These are phyloP conservation scores for Taphrina communis DNA, from an alignment of 1,139 yeast genomes.

Conservation along the genomic window DNA sequence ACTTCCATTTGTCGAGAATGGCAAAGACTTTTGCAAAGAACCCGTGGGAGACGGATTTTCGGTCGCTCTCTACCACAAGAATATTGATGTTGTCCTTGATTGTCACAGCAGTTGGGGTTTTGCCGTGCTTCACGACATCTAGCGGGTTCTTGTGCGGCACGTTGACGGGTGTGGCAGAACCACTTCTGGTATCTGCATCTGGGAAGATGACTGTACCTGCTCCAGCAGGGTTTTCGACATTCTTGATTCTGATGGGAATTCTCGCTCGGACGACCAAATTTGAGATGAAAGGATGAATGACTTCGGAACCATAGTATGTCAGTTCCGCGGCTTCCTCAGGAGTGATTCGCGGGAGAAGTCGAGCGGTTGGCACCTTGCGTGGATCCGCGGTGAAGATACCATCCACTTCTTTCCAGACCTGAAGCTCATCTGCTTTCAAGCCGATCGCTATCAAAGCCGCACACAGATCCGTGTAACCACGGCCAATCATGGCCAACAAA, in stretches of 20 bases:
- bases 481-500: constrained; percentile 84
- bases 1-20: constrained; percentile 77
- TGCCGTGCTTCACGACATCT: constrained; percentile 54
- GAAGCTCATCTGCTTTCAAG: constrained; percentile 85
- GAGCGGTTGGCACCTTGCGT: constrained; percentile 87
- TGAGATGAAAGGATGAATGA: constrained; percentile 98
- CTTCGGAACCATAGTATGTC: constrained; percentile 96
- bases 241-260: constrained; percentile 94
- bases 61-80: constrained; percentile 88
- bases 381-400: constrained; percentile 99
- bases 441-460: constrained; percentile 98
- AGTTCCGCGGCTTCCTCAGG: constrained; percentile 99
- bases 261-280: constrained; percentile 96
- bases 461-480: constrained; percentile 96
- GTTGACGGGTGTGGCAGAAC: constrained; percentile 81
- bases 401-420: constrained; percentile 98
- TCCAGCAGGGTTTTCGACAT: constrained; percentile 90
- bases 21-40: constrained; percentile 89
- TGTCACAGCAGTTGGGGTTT: constrained; percentile 96
- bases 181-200: constrained; percentile 80
- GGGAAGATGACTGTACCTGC: constrained; percentile 93
- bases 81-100: constrained; percentile 92
- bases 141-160: constrained; percentile 59
- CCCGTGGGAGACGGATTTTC: constrained; percentile 91
- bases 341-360: constrained; percentile 82